Conservation (phyloP, 2,329 filamentous ascomycete genomes). For the Curvularia verruculosa region DNA sequence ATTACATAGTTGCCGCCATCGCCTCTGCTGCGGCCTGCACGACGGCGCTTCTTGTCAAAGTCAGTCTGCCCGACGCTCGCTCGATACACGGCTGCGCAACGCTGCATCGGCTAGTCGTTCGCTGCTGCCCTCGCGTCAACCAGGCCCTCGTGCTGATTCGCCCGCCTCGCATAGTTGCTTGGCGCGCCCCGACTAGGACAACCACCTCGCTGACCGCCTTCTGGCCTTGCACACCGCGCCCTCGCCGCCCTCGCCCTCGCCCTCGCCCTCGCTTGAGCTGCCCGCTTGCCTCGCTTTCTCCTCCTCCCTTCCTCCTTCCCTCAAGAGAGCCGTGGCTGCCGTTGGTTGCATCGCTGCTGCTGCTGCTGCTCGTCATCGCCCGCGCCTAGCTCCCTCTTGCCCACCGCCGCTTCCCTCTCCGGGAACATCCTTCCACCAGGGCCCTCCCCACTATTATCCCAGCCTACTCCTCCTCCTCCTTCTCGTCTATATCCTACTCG, state of each 20-base stretch:
- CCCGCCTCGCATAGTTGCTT: constrained; percentile 30
- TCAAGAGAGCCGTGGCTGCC: constrained; percentile 23
- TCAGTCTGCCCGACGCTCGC: neutral
- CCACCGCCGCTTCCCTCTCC: constrained; percentile 9
- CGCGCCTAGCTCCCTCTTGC: constrained; percentile 14
- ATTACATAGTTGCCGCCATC: constrained; percentile 21
- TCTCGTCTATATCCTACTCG: constrained; percentile 33
- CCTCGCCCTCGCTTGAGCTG: constrained; percentile 29
- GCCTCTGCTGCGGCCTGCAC: too few species aligned
- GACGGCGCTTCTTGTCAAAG: too few species aligned
- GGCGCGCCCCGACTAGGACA: constrained; percentile 29
- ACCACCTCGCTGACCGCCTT: constrained; percentile 40
- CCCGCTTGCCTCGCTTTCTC: constrained; percentile 16
- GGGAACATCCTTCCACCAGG: constrained; percentile 31
- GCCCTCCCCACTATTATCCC: constrained; percentile 37
- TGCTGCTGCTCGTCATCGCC: constrained; percentile 9
- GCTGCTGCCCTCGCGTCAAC: neutral
- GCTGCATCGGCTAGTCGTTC: constrained; percentile 18
- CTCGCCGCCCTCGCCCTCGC: too few species aligned
- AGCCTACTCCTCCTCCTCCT: constrained; percentile 29
- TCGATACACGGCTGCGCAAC: constrained; percentile 12
- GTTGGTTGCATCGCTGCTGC: constrained; percentile 1
- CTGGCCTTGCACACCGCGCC: constrained; percentile 28
- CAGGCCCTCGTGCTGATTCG: constrained; percentile 27
- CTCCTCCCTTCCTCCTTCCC: too few species aligned